phyloP scores from a whole-genome alignment of 78 protist species.

The Dictyostelium intermedium region DNA sequence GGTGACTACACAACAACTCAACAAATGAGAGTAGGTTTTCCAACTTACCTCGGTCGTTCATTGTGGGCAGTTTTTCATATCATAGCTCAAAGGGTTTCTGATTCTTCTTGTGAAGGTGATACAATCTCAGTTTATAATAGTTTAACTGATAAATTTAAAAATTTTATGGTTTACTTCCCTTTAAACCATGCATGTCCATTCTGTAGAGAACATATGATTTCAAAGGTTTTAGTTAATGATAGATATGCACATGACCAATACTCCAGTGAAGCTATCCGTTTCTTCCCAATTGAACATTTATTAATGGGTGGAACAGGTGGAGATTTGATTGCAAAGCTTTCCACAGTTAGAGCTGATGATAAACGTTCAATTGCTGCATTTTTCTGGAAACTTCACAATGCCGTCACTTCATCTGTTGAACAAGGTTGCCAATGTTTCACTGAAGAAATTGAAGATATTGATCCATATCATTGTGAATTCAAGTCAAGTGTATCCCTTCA shows the following conservation, averaged over 20 bases:
- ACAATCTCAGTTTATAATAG: neutral
- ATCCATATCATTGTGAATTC: conserved; percentile 10
- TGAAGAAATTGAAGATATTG: neutral
- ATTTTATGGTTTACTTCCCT: neutral
- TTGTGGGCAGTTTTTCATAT: conserved; percentile 16
- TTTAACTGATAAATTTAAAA: neutral
- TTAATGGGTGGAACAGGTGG: conserved; percentile 11
- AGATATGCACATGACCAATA: neutral
- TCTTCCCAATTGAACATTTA: conserved; percentile 22
- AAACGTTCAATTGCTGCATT: neutral
- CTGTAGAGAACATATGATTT: conserved; percentile 21
- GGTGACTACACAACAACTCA: neutral
- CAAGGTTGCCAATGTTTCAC: neutral
- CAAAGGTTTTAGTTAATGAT: neutral
- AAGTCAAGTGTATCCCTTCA: neutral
- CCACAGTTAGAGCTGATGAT: neutral
- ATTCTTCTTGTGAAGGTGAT: neutral
- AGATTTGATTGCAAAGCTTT: neutral
- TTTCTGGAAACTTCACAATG: conserved; percentile 9
- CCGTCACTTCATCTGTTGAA: neutral
- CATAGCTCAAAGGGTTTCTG: conserved; percentile 12
- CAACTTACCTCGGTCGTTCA: conserved; percentile 9
- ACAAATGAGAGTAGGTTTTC: conserved; percentile 25
- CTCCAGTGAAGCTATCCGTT: neutral
- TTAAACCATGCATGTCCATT: conserved; percentile 17